phyloP scores from a whole-genome alignment of 2,329 filamentous ascomycete species.

The Beauveria bassiana region DNA sequence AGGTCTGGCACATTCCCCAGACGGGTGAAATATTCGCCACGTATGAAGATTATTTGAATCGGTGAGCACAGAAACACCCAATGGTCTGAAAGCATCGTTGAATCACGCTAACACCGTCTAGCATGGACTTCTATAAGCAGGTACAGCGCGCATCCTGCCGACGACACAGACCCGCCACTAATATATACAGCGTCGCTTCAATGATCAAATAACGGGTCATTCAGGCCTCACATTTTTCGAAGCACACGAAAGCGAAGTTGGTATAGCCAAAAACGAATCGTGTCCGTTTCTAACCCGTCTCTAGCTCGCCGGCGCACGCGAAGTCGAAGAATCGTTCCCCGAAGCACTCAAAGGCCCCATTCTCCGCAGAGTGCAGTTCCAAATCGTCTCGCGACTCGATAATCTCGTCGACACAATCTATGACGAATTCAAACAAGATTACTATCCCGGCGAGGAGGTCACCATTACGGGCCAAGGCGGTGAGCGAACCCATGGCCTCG shows the following conservation, averaged over 20 bases:
- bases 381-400: conserved; percentile 81
- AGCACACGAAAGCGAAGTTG: conserved; percentile 82
- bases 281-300: neutral
- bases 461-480: conserved; percentile 62
- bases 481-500: conserved; percentile 63
- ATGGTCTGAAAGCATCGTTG: neutral
- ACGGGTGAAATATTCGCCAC: conserved; percentile 84
- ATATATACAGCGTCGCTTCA: conserved; percentile 65
- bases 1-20: conserved; percentile 89
- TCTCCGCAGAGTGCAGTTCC: conserved; percentile 84
- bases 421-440: conserved; percentile 79
- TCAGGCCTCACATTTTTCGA: conserved; percentile 89
- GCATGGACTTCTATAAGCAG: conserved; percentile 91
- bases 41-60: conserved; percentile 79
- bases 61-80: conserved; percentile 45
- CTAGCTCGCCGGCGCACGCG: conserved; percentile 70
- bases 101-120: conserved; percentile 27
- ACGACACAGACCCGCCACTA: neutral
- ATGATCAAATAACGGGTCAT: conserved; percentile 92
- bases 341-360: conserved; percentile 87
- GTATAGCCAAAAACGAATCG: conserved; percentile 23
- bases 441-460: conserved; percentile 82
- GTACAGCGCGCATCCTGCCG: conserved; percentile 36
- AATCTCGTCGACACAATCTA: conserved; percentile 63
- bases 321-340: conserved; percentile 87